phyloP scores from a whole-genome alignment of 176 grass and related monocot species.

The Poa annua region DNA sequence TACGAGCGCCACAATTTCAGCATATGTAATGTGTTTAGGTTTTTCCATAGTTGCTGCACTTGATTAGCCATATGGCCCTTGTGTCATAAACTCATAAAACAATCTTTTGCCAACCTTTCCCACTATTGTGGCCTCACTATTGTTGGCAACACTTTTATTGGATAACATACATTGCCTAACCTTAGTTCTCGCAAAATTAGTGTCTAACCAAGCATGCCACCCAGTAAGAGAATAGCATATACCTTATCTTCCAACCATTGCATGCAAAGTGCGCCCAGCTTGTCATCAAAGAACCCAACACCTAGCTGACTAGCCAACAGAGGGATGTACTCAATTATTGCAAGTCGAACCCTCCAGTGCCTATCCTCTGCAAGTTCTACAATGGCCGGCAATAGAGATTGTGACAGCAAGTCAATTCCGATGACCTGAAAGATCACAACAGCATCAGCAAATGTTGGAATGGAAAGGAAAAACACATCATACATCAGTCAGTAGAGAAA shows the following conservation, averaged over 20 bases:
- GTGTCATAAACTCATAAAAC: background rate
- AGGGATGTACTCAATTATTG: constrained; percentile 98
- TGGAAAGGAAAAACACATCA: constrained; percentile 13
- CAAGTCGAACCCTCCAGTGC: constrained; percentile 96
- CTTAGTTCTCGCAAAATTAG: background rate
- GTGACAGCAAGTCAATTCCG: constrained; percentile 92
- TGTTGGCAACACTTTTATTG: constrained; percentile 1
- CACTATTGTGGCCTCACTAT: background rate
- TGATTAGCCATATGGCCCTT: background rate
- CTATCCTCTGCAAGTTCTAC: constrained; percentile 96
- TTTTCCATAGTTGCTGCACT: background rate
- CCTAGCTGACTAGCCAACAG: constrained; percentile 92
- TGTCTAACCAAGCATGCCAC: background rate
- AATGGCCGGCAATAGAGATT: constrained; percentile 91
- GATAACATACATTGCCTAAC: background rate
- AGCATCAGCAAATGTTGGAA: background rate
- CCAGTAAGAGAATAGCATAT: constrained; percentile 2
- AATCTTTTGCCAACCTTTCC: background rate
- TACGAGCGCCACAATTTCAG: background rate
- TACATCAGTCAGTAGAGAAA: background rate
- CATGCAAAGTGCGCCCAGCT: constrained; percentile 95
- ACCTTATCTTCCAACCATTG: constrained; percentile 99
- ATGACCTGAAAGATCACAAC: constrained; percentile 67
- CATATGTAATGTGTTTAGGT: background rate
- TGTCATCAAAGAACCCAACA: constrained; percentile 91